A percentile compares a stretch with the other conserved stretches of the same genome.
phyloP scores from a whole-genome alignment of 768 basidiomycete genomes.

The Pulveroboletus sp. region DNA sequence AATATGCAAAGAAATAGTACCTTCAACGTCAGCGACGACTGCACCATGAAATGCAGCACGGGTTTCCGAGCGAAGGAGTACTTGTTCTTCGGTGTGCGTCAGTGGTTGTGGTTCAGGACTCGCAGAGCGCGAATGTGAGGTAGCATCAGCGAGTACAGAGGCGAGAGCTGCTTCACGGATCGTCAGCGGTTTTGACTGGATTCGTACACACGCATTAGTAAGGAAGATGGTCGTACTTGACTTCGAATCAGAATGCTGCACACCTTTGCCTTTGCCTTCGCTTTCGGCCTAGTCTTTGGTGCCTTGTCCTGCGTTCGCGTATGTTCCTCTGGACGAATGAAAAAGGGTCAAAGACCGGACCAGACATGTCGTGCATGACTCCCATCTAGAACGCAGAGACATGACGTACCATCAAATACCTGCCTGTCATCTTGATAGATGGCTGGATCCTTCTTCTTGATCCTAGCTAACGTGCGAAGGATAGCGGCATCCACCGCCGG shows the following conservation, averaged over 20 bases:
- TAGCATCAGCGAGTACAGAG: slow-evolving; percentile 46
- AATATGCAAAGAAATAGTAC: slow-evolving; percentile 5
- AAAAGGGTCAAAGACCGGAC: background rate
- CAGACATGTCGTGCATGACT: background rate
- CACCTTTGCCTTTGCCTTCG: slow-evolving; percentile 63
- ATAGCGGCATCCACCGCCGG: slow-evolving; percentile 93
- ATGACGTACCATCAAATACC: slow-evolving; percentile 86
- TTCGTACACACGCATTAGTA: slow-evolving; percentile 1
- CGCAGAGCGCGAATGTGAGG: slow-evolving; percentile 52
- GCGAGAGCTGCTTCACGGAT: slow-evolving; percentile 71
- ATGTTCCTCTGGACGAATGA: slow-evolving; percentile 57
- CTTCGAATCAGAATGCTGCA: background rate
- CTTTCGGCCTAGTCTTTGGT: slow-evolving; percentile 36
- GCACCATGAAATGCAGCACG: slow-evolving; percentile 74
- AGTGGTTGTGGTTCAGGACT: slow-evolving; percentile 48
- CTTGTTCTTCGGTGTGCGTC: slow-evolving; percentile 80
- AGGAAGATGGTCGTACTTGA: background rate
- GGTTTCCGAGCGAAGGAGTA: slow-evolving; percentile 70
- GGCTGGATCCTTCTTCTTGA: slow-evolving; percentile 74
- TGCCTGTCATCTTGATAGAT: slow-evolving; percentile 72
- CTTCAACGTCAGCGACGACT: slow-evolving; percentile 14
- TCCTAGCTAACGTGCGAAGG: slow-evolving; percentile 81
- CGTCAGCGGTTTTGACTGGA: slow-evolving; percentile 66
- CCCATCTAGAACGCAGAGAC: background rate
- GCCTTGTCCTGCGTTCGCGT: slow-evolving; percentile 35